Evolutionary conservation across 75 land plant species (phyloP), one percentile per base, ranked within the genome.

Genomic region (Isoetes taiwanensis): DNA sequence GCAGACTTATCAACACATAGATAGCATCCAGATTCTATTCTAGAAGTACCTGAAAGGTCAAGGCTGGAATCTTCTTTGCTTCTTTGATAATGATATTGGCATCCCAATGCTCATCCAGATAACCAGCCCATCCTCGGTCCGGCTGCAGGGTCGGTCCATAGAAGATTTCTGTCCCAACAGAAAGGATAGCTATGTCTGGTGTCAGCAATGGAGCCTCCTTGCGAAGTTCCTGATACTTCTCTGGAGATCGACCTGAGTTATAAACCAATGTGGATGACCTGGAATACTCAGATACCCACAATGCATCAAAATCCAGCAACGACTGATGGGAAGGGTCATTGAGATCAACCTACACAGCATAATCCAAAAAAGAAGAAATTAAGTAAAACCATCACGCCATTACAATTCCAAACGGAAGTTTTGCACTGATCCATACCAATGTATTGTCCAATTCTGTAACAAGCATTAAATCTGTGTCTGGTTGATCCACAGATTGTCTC

Each of bases 101-200:
- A 50, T 76, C 46, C 78, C 78, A 76, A 2, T 62, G 66, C 34
- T 72, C 58, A 32, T 72, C 60, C 1, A 76, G 65, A 2, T 38
- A 34, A 4, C 50, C 38, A 32, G 35, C 71, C 78, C 78, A 76
- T 17, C 31, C 57, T 26, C 41, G 26, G 46, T 76, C 78, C 31
- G 70, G 61, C 55, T 65, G 32, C 67, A 74, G 28, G 2, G 66
- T 48, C 4, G 41, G 12, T 17, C 76, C 78, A 48, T 66, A 72
- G 28, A 37, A 56, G n/a, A 72, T 76, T 46, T 76, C 77, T 5
- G 78, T 76, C 20, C 78, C 78, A 27, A 76, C 76, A 9, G 78
- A 76, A 26, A 66, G 56, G 25, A 76, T 74, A 34, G 52, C 43
- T 32, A 65, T 40, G 32, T 30, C 65, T 24, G 78, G 78, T 1